Evolutionary conservation across 768 basidiomycete genomes (phyloP).

Genomic region (Suillus discolor): DNA sequence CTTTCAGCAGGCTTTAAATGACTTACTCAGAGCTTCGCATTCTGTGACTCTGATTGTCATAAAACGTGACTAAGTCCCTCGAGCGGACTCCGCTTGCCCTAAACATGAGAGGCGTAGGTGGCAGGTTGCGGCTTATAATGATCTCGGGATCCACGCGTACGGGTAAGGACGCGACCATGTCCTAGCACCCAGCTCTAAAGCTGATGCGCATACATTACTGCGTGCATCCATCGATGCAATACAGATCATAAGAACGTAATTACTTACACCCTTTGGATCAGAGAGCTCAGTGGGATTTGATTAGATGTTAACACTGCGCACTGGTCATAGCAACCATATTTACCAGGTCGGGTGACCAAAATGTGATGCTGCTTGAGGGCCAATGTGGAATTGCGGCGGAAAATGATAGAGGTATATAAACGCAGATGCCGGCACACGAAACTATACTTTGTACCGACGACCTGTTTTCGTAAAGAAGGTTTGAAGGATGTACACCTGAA

Average conservation of each 20-base stretch:
- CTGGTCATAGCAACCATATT: neutral
- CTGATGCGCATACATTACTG: neutral
- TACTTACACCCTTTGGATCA: neutral
- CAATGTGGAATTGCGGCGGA: neutral
- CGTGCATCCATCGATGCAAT: neutral
- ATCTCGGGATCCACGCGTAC: neutral
- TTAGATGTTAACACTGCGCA: neutral
- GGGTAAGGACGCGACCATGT: neutral
- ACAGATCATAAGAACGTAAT: neutral
- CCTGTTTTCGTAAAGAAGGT: conserved; percentile 97
- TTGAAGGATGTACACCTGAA: conserved; percentile 91
- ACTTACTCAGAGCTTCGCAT: neutral
- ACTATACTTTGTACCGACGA: conserved; percentile 83
- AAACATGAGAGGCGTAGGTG: neutral
- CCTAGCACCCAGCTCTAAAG: neutral
- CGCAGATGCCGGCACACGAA: neutral
- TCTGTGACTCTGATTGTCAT: neutral
- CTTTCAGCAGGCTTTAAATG: neutral
- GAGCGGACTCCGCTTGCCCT: neutral
- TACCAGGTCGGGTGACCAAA: neutral
- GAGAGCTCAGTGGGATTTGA: neutral
- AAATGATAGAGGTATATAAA: neutral
- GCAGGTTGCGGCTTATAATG: neutral
- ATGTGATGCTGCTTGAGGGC: neutral
- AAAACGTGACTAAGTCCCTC: neutral